A percentile compares a stretch with the other conserved stretches of the same genome.
Evolutionary conservation across 1,139 yeast species (phyloP).

Genomic region (Zygotorulaspora mrakii): DNA sequence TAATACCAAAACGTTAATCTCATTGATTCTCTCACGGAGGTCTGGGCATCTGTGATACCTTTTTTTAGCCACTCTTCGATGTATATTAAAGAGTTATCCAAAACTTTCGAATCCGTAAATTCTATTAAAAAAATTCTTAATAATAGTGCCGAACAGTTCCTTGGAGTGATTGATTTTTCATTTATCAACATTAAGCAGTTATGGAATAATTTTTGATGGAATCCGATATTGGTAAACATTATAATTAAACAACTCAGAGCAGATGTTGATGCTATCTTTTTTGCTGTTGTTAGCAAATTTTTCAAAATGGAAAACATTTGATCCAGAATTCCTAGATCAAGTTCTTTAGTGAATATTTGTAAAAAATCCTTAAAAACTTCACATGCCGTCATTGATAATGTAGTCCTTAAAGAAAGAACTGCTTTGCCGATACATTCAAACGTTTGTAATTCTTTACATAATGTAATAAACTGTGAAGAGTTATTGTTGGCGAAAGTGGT

Average conservation of each 20-base stretch:
- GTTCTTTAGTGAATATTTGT: slow-evolving; percentile 43
- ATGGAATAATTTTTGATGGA: slow-evolving; percentile 50
- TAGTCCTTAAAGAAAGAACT: slow-evolving; percentile 72
- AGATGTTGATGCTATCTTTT: slow-evolving; percentile 70
- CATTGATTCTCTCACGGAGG: slow-evolving; percentile 72
- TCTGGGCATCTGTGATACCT: slow-evolving; percentile 76
- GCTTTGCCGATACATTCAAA: slow-evolving; percentile 69
- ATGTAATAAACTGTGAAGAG: slow-evolving; percentile 42
- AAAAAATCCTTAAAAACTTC: slow-evolving; percentile 74
- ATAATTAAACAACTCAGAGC: slow-evolving; percentile 64
- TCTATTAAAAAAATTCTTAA: slow-evolving; percentile 57
- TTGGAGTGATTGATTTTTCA: slow-evolving; percentile 70
- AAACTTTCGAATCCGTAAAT: slow-evolving; percentile 39
- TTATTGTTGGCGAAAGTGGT: slow-evolving; percentile 50
- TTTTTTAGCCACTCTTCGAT: slow-evolving; percentile 53
- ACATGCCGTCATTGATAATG: slow-evolving; percentile 72
- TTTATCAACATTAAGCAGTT: slow-evolving; percentile 51
- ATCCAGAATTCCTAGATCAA: slow-evolving; percentile 62
- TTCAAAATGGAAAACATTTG: slow-evolving; percentile 54
- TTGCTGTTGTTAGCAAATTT: slow-evolving; percentile 68
- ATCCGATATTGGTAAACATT: slow-evolving; percentile 54
- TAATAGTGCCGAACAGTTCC: slow-evolving; percentile 70
- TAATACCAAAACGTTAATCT: slow-evolving; percentile 73
- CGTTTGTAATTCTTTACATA: slow-evolving; percentile 36
- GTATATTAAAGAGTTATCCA: slow-evolving; percentile 43